phyloP scores from a whole-genome alignment of 2,329 filamentous ascomycete genomes.

The Ceratocystis destructans region DNA sequence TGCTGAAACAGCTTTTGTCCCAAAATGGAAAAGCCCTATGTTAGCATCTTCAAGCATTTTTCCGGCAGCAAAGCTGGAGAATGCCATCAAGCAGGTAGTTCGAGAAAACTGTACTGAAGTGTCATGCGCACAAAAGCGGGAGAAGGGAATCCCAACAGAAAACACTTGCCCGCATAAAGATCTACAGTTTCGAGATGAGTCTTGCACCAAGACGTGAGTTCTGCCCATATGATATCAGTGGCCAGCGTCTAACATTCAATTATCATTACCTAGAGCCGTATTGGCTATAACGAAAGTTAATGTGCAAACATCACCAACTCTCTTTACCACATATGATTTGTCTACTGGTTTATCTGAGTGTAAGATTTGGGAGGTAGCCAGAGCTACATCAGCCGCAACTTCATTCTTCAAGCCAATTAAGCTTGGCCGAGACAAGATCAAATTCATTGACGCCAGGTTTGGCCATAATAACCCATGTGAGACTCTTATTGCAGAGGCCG shows the following conservation, averaged over 20 bases:
- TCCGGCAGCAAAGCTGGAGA: background rate
- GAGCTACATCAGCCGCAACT: constrained; percentile 24
- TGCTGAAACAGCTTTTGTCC: background rate
- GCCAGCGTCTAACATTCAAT: background rate
- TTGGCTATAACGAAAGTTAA: background rate
- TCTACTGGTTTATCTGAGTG: constrained; percentile 20
- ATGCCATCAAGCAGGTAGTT: background rate
- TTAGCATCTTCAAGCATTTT: background rate
- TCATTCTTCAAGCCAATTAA: constrained; percentile 25
- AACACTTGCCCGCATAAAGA: background rate
- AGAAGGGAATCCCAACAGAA: background rate
- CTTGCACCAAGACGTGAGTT: background rate
- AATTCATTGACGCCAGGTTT: constrained; percentile 25
- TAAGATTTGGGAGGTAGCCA: constrained; percentile 25
- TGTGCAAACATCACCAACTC: constrained; percentile 19
- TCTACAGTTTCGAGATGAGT: background rate
- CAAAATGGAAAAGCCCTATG: background rate
- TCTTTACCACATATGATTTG: constrained; percentile 24
- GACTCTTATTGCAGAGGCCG: constrained; percentile 24
- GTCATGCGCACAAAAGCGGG: background rate
- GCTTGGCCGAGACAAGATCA: constrained; percentile 22
- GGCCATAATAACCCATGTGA: constrained; percentile 26
- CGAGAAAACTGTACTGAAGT: background rate
- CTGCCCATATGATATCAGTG: background rate
- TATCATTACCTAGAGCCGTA: background rate